A percentile compares a stretch with the other conserved stretches of the same genome.
phyloP scores from a whole-genome alignment of 176 grass and related monocot genomes.

The Eragrostis curvula region DNA sequence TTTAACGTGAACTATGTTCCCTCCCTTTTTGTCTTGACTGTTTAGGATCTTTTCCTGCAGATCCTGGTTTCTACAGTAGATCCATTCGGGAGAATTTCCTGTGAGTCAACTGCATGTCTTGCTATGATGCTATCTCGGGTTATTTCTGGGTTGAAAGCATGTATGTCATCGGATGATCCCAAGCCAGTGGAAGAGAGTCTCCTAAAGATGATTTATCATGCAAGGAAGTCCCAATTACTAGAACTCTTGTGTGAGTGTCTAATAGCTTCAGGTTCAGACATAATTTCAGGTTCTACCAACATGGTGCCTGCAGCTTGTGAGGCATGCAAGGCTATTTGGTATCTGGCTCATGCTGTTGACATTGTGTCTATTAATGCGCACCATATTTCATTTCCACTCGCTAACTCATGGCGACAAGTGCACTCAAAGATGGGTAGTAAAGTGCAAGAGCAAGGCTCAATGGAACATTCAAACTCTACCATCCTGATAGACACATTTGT shows the following conservation, averaged over 20 bases:
- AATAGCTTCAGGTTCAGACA: conserved; percentile 68
- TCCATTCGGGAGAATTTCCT: conserved; percentile 76
- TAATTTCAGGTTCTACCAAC: conserved; percentile 75
- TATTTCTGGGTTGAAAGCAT: conserved; percentile 64
- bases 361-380: conserved; percentile 67
- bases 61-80: conserved; percentile 75
- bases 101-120: conserved; percentile 88
- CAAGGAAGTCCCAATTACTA: conserved; percentile 59
- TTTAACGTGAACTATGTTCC: conserved; percentile 13
- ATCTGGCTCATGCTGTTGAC: conserved; percentile 83
- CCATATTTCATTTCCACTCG: conserved; percentile 81
- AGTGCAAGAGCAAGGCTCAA: conserved; percentile 47
- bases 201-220: conserved; percentile 73
- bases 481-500: conserved; percentile 71
- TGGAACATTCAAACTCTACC: conserved; percentile 55
- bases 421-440: conserved; percentile 42
- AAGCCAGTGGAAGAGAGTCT: conserved; percentile 61
- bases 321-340: conserved; percentile 94
- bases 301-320: conserved; percentile 99
- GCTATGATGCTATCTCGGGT: conserved; percentile 76
- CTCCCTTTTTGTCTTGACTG: conserved; percentile 27
- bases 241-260: conserved; percentile 70
- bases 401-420: conserved; percentile 57
- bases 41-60: conserved; percentile 47
- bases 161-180: conserved; percentile 59